A percentile compares a stretch with the other conserved stretches of the same genome.
Evolutionary conservation across 1,284 basidiomycete genomes (phyloP).

Genomic region (Mycena citricolor): DNA sequence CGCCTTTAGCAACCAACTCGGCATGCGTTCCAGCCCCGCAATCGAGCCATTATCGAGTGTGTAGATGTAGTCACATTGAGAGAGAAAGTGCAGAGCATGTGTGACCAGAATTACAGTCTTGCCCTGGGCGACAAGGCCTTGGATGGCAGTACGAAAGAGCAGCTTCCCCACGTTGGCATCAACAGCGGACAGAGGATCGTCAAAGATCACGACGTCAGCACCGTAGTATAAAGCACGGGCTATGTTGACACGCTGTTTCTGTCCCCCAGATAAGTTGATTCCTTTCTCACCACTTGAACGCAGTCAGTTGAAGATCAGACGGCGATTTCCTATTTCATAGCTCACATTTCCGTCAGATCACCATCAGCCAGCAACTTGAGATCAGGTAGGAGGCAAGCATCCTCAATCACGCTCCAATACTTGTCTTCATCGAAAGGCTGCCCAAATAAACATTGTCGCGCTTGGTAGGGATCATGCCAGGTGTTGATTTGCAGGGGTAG

Average conservation of each 20-base stretch:
- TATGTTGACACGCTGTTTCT: slow-evolving; percentile 69
- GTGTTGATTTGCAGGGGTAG: background rate
- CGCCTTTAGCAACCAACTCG: slow-evolving; percentile 51
- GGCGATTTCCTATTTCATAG: background rate
- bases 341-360: slow-evolving; percentile 65
- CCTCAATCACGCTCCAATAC: slow-evolving; percentile 66
- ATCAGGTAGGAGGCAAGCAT: slow-evolving; percentile 65
- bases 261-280: slow-evolving; percentile 56
- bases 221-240: slow-evolving; percentile 73
- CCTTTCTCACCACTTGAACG: slow-evolving; percentile 68
- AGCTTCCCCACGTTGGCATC: slow-evolving; percentile 72
- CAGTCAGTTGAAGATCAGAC: background rate
- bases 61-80: slow-evolving; percentile 67
- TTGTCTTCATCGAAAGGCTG: slow-evolving; percentile 63
- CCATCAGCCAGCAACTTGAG: slow-evolving; percentile 71
- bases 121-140: slow-evolving; percentile 52
- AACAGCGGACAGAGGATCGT: slow-evolving; percentile 76
- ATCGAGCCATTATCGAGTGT: slow-evolving; percentile 58
- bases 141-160: slow-evolving; percentile 67
- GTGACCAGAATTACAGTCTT: slow-evolving; percentile 74
- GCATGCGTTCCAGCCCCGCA: slow-evolving; percentile 62
- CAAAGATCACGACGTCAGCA: slow-evolving; percentile 71
- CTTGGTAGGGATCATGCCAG: slow-evolving; percentile 29
- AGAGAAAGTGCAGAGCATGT: slow-evolving; percentile 74
- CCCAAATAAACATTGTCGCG: slow-evolving; percentile 71